These are phyloP conservation scores for Micractinium sp. DNA, from an alignment of 139 green algal genomes.

Conservation along the genomic window DNA sequence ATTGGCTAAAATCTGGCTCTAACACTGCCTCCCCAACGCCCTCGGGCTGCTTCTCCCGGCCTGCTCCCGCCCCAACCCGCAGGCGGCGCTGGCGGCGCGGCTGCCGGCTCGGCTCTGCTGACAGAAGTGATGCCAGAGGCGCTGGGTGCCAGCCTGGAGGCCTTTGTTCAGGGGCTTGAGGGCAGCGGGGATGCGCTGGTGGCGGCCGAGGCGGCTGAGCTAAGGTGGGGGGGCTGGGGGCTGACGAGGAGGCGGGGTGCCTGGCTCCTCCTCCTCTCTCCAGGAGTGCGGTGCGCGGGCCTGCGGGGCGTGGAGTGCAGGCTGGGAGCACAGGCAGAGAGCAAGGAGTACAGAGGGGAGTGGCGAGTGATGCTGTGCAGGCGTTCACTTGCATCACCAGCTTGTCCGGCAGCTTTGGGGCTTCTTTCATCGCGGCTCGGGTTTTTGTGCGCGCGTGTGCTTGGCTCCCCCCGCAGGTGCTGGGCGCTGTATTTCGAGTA, in stretches of 20 bases:
- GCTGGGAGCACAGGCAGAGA: background rate
- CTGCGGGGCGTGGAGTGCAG: too few relatives aligned
- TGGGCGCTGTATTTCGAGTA: conserved; percentile 44
- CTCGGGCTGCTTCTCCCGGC: background rate
- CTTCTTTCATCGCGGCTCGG: background rate
- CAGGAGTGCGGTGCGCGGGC: too few relatives aligned
- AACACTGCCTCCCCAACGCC: too few relatives aligned
- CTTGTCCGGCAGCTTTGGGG: background rate
- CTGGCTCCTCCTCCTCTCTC: too few relatives aligned
- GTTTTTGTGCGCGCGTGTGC: background rate
- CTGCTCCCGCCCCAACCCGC: background rate
- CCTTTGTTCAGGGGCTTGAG: background rate
- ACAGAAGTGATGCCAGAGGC: conserved; percentile 42
- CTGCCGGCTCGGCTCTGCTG: conserved; percentile 34
- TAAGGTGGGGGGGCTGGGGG: background rate
- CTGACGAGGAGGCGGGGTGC: too few relatives aligned
- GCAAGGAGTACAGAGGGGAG: too few relatives aligned
- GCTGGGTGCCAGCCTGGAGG: conserved; percentile 2
- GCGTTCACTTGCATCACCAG: background rate
- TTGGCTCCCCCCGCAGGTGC: background rate
- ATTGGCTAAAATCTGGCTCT: too few relatives aligned
- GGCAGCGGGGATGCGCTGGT: background rate
- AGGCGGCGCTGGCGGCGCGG: conserved; percentile 23
- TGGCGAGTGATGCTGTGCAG: background rate
- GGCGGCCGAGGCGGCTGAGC: conserved; percentile 1